These are phyloP conservation scores for Angophora floribunda DNA, from an alignment of 345 rosid species.

Conservation along the genomic window DNA sequence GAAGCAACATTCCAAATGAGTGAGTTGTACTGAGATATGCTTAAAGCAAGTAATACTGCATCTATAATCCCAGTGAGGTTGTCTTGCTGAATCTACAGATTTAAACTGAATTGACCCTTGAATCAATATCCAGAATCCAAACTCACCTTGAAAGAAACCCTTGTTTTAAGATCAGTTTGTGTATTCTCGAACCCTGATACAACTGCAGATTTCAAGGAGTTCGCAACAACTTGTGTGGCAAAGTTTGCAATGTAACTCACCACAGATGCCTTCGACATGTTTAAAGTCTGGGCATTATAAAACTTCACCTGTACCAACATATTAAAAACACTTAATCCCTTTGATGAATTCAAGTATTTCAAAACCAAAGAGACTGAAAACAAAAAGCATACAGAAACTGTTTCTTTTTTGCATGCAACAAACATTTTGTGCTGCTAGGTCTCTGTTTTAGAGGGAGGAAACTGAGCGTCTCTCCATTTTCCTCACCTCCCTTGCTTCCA, in stretches of 20 bases:
- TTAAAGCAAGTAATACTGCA: neutral
- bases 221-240: conserved; percentile 37
- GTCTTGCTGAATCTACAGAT: neutral
- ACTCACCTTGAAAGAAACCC: conserved; percentile 76
- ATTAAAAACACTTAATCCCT: neutral
- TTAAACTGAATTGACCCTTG: neutral
- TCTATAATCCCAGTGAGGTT: neutral
- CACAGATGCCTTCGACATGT: conserved; percentile 43
- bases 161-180: conserved; percentile 53
- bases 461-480: neutral
- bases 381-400: neutral
- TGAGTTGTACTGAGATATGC: neutral
- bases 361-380: neutral
- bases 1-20: neutral
- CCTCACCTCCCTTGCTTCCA: neutral
- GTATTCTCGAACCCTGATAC: conserved; percentile 47
- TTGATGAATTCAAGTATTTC: neutral
- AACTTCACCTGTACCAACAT: conserved; percentile 43
- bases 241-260: conserved; percentile 47
- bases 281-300: conserved; percentile 48
- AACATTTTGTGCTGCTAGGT: neutral
- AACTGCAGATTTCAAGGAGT: conserved; percentile 29
- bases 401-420: neutral
- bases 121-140: neutral
- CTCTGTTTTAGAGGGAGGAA: neutral